Conservation (phyloP, 2,329 filamentous ascomycete genomes). For the Rutstroemia sp. region DNA sequence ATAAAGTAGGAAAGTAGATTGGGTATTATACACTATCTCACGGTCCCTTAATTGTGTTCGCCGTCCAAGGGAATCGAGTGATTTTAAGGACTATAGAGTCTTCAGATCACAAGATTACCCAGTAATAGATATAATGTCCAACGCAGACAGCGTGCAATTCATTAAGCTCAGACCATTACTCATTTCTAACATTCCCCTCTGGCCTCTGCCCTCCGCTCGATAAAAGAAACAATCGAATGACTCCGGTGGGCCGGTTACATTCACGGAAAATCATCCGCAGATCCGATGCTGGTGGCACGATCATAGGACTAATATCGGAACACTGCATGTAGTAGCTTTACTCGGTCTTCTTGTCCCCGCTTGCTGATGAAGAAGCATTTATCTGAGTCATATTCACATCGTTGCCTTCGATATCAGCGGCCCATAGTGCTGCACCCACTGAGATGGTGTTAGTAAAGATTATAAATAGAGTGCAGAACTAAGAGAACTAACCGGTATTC, state of each 20-base stretch:
- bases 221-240: background rate
- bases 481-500: constrained; percentile 54
- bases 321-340: constrained; percentile 13
- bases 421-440: constrained; percentile 93
- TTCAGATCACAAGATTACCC: no score
- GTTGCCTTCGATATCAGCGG: constrained; percentile 65
- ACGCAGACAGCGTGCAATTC: no score
- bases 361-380: constrained; percentile 11
- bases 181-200: background rate
- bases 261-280: background rate
- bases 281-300: constrained; percentile 1
- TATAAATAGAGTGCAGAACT: background rate
- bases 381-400: constrained; percentile 25
- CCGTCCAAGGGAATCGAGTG: no score
- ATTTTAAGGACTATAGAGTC: no score
- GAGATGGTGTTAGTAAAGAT: constrained; percentile 1
- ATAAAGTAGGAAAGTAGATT: no score
- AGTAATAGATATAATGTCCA: no score
- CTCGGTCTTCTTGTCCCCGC: constrained; percentile 16
- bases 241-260: background rate
- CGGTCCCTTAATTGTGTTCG: no score
- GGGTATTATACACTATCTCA: no score
- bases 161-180: no score
- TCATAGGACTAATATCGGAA: constrained; percentile 15
- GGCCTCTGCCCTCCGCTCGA: background rate